Conservation (phyloP, 164 flowering plant species). For the Chimonanthus salicifolius region DNA sequence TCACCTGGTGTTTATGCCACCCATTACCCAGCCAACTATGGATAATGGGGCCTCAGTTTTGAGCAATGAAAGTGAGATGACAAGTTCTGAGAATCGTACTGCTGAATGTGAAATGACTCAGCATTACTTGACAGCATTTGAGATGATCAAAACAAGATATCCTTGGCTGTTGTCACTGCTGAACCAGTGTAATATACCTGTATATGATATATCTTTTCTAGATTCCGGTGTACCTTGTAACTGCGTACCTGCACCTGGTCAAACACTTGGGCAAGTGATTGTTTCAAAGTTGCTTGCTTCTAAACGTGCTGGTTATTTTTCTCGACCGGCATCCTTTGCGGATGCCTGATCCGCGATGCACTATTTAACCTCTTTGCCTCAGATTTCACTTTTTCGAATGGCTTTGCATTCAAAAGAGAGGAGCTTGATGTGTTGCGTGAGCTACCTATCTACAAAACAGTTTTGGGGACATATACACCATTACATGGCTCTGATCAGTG, state of each 20-base stretch:
- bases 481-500: slow-evolving; percentile 59
- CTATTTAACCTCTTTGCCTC: slow-evolving; percentile 64
- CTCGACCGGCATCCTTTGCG: slow-evolving; percentile 48
- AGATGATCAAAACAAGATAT: slow-evolving; percentile 34
- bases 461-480: slow-evolving; percentile 55
- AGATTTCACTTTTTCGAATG: slow-evolving; percentile 48
- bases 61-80: slow-evolving; percentile 18
- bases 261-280: slow-evolving; percentile 73
- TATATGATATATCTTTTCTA: slow-evolving; percentile 60
- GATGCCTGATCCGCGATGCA: slow-evolving; percentile 55
- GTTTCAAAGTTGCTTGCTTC: slow-evolving; percentile 80
- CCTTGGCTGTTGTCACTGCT: slow-evolving; percentile 87
- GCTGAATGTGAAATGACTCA: slow-evolving; percentile 31
- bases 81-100: slow-evolving; percentile 10
- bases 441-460: slow-evolving; percentile 81
- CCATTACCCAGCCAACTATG: slow-evolving; percentile 20
- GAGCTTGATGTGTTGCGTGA: slow-evolving; percentile 71
- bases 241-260: slow-evolving; percentile 53
- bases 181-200: slow-evolving; percentile 84
- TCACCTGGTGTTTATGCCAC: slow-evolving; percentile 68
- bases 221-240: slow-evolving; percentile 55
- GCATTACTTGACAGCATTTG: slow-evolving; percentile 45
- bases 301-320: slow-evolving; percentile 70
- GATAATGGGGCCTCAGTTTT: slow-evolving; percentile 18
- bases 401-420: slow-evolving; percentile 50